Base-by-base conservation (phyloP, 2,329 filamentous ascomycete genomes). In the Aspergillus sp. region DNA sequence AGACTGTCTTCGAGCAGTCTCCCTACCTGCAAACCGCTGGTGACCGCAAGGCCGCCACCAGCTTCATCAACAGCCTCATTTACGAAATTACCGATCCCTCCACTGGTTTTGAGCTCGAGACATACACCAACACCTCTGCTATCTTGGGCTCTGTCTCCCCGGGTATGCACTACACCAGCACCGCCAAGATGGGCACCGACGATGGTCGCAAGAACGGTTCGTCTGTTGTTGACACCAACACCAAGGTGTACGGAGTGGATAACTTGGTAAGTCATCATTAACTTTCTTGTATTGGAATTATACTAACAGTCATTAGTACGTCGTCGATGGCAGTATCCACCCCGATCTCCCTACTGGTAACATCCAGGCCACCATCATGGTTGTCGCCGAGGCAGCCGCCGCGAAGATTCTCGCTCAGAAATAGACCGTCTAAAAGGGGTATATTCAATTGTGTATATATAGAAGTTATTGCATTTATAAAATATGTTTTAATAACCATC, bases 291-390 rank as follows among this genome's bases (percentile, higher is more conserved):
- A 7, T 4, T 6, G 30, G 32, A 27, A 27, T 12, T 2, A n/a
- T 32, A 82, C 82, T 50, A 44, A 49, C 19, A 3, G 3, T 8
- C 13, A 19, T 30, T 19, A 48, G 50, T 59, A 43, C 55, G 77
- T 86, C n/a, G 79, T 86, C 2, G 83, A 87, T 56, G 83, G 79
- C 1, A 79, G 77, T 48, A 82, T 87, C 54, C 84, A 86, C 67
- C 83, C 84, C 0, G 83, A 84, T 49, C 78, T 86, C 52, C 74
- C 82, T 3, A 82, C 81, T 0, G 80, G 82, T 12, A 88, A 88
- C 65, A 85, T 84, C 2, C 78, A 79, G 38, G 76, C 81, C 1
- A 76, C 80, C 33, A 79, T 86, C 52, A 81, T 86, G 59, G 72
- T 81, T 31, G 80, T 76, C 12, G 77, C 82, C 12, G 83, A 86